Evolutionary conservation across 2,329 filamentous ascomycete species (phyloP), one percentile per base, ranked within the genome.

Genomic region (Alternaria tenuissima): DNA sequence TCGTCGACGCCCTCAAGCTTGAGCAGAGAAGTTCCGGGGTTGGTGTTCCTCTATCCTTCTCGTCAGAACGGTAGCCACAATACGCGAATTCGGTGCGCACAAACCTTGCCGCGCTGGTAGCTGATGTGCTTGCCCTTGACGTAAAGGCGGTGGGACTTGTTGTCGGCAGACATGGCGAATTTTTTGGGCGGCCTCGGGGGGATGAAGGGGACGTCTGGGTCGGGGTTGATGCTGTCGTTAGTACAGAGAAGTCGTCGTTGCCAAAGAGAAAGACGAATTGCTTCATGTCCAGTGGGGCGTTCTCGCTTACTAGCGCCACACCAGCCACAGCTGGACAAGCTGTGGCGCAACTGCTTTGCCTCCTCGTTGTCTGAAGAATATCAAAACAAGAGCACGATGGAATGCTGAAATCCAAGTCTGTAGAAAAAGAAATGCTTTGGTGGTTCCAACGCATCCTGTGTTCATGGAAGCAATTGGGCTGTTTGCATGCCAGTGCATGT

Each of bases 1-100:
- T 92, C 88, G 79, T 96, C 93, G 78, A 98, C 95, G 83, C 94
- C 94, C 88, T 99, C 94, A 80, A 99, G 96, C 90, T 97, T 95
- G 86, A 99, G 91, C 85, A 98, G 88, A 82, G 92, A 87, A 68
- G 92, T 96, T 85, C 90, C 90, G 77, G 94, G 91, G 87, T 91
- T 93, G 81, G 90, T 93, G 85, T 88, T 91, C 85, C 92, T 91
- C 88, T 96, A 94, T 82, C 91, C 67, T 58, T 55, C 30, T 38
- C 22, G 52, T 46, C 32, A 55, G 51, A 43, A 53, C 38, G 51
- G 41, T 52, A 38, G 43, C 53, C 54, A 55, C 42, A 58, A 32
- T 49, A 55, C 60, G 43, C 52, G 39, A 60, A 38, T 44, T 55
- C 38, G 54, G 42, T 46, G 39, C 42, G 41, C 63, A 57, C 55